Base-by-base conservation (phyloP, 495 filamentous ascomycete species). In the Aspergillus biplanus region DNA sequence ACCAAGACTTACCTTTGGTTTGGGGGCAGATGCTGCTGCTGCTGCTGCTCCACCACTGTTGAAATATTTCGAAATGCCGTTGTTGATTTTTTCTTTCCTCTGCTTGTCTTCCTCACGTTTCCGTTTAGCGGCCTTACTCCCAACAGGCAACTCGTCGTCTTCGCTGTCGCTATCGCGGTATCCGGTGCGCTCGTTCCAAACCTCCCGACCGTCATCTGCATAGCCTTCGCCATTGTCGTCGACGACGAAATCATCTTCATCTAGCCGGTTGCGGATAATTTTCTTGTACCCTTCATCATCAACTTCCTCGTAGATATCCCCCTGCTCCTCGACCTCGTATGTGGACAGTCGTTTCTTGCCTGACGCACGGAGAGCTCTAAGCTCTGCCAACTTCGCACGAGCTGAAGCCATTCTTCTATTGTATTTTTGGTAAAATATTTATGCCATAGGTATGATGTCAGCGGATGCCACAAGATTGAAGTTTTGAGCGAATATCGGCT, bases 251-350 rank as follows among this genome's bases (percentile, higher is more conserved):
- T 99, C 95, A 72, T 99, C 95, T 71, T 93, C 84, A 71, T 96
- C 92, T 49, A 99, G 82, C 21, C 96, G 90, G 49, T 89, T 86
- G 42, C 94, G 86, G 46, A 99, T 92, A 59, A 97, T 87, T 71
- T 97, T 95, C 76, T 97, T 97, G 82, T 99, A 99, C 53, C 90
- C 90, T 69, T 96, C 93, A 67, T 99, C 95, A 72, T 98, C 93
- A 54, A 98, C 93, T 73, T 97, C 94, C 59, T 97, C 94, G 78
- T 97, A 99, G 46, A 99, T 80, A 56, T 90, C 86, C 58, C 88
- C 88, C 68, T 90, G 90, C 58, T 97, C 88, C 73, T 90, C 85
- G 61, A 98, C 85, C 73, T 97, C 78, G 79, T 98, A 99, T n/a
- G 86, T 88, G 59, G 92, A 89, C 37, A 94, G 84, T 59, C 89